A percentile compares a stretch with the other conserved stretches of the same genome.
phyloP scores from a whole-genome alignment of 2,329 filamentous ascomycete genomes.

The Purpureocillium lavendulum region DNA sequence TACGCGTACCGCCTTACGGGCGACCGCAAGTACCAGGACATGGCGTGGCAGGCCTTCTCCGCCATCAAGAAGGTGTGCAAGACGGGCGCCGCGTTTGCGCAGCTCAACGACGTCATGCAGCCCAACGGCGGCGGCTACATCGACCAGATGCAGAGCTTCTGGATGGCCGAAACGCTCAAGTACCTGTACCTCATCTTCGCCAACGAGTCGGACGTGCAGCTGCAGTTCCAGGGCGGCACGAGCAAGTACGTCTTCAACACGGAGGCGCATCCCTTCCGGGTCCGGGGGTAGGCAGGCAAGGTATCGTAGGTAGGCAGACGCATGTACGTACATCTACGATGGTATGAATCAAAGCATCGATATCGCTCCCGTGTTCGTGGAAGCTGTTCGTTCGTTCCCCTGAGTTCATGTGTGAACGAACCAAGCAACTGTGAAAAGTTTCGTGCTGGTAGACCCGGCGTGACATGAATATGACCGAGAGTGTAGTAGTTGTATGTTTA shows the following conservation, averaged over 20 bases:
- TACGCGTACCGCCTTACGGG: conserved; percentile 79
- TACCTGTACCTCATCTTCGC: conserved; percentile 69
- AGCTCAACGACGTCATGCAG: conserved; percentile 57
- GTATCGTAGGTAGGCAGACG: no score
- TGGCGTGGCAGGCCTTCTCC: conserved; percentile 73
- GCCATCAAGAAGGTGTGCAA: conserved; percentile 57
- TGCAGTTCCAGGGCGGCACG: conserved; percentile 37
- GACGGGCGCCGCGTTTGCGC: conserved; percentile 58
- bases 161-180: conserved; percentile 83
- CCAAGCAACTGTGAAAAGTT: no score
- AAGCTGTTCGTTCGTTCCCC: no score
- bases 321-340: not conserved
- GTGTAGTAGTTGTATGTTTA: no score
- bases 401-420: no score
- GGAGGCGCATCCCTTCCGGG: conserved; percentile 35
- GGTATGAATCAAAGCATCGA: no score
- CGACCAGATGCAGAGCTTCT: conserved; percentile 79
- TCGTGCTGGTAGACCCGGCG: no score
- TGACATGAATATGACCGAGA: no score
- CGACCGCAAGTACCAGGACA: conserved; percentile 68
- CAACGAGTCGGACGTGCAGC: conserved; percentile 47
- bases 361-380: no score
- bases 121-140: conserved; percentile 49
- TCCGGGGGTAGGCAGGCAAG: conserved; percentile 7
- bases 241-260: conserved; percentile 44